Conservation (phyloP, 23 red algal species). For the Gracilaria gracilis region DNA sequence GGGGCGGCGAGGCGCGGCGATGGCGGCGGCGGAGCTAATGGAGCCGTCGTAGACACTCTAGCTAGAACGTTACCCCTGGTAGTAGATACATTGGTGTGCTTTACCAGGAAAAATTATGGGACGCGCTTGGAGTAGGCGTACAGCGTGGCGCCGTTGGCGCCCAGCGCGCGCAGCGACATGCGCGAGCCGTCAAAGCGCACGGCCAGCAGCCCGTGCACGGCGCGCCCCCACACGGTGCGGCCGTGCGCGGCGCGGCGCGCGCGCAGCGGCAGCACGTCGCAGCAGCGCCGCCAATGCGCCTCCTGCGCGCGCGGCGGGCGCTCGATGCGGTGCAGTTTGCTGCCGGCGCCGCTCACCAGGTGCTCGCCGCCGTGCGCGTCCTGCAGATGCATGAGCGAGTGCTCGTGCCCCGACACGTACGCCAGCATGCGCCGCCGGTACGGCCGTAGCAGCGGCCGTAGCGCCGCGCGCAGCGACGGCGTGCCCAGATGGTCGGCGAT, state of each 20-base stretch:
- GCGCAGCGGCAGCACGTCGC: constrained; percentile 28
- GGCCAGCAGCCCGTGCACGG: constrained; percentile 67
- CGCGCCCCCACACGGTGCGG: constrained; percentile 35
- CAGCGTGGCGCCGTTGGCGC: constrained; percentile 14
- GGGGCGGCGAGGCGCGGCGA: not conserved
- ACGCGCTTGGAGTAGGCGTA: constrained; percentile 59
- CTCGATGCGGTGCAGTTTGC: constrained; percentile 46
- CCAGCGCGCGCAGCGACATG: constrained; percentile 18
- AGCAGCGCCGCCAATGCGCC: constrained; percentile 28
- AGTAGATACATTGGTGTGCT: no score
- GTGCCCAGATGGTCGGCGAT: constrained; percentile 58
- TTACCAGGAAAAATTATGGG: no score
- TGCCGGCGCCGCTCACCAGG: constrained; percentile 74
- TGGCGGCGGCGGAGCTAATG: not conserved
- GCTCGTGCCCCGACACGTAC: constrained; percentile 81
- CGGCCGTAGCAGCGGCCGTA: constrained; percentile 59
- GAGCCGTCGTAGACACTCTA: constrained; percentile 24
- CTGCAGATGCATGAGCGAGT: constrained; percentile 82
- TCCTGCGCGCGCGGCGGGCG: constrained; percentile 20
- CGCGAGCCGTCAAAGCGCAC: constrained; percentile 23
- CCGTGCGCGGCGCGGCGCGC: not conserved
- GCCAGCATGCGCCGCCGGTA: constrained; percentile 43
- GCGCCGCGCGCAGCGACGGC: constrained; percentile 28
- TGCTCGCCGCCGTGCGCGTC: constrained; percentile 33
- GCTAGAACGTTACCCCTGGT: no score